A percentile compares a stretch with the other conserved stretches of the same genome.
Evolutionary conservation across 2,329 filamentous ascomycete species (phyloP).

Genomic region (Incumbomyces delicatus): DNA sequence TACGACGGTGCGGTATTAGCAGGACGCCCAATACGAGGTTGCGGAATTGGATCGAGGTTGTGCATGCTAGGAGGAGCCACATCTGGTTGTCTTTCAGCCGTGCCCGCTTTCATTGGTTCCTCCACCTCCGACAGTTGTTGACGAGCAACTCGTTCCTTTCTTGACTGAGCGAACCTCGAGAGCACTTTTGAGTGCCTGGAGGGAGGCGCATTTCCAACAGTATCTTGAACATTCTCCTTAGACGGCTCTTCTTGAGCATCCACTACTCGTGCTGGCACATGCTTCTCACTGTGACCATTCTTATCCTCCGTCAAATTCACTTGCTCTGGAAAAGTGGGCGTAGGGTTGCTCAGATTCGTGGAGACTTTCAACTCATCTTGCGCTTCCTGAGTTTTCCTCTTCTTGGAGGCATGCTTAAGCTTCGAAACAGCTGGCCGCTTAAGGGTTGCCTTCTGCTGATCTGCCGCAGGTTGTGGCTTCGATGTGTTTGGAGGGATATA

Average conservation of each 20-base stretch:
- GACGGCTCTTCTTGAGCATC: slow-evolving; percentile 24
- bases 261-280: neutral
- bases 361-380: slow-evolving; percentile 14
- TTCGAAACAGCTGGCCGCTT: slow-evolving; percentile 16
- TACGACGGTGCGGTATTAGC: slow-evolving; percentile 55
- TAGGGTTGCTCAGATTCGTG: neutral
- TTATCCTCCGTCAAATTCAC: neutral
- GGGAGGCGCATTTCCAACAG: neutral
- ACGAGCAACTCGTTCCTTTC: slow-evolving; percentile 7
- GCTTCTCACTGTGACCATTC: neutral
- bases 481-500: slow-evolving; percentile 32
- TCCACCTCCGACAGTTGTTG: neutral
- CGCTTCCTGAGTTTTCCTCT: slow-evolving; percentile 23
- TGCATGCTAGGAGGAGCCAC: slow-evolving; percentile 31
- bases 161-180: slow-evolving; percentile 23
- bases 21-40: slow-evolving; percentile 49
- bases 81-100: slow-evolving; percentile 14
- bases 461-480: neutral
- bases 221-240: slow-evolving; percentile 30
- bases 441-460: slow-evolving; percentile 12
- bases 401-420: slow-evolving; percentile 28
- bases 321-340: neutral
- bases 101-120: slow-evolving; percentile 10
- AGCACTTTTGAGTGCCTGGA: slow-evolving; percentile 21
- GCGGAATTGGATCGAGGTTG: slow-evolving; percentile 71